Conservation (phyloP, 2,329 filamentous ascomycete genomes). For the Pseudopyrenochaeta lycopersici region DNA sequence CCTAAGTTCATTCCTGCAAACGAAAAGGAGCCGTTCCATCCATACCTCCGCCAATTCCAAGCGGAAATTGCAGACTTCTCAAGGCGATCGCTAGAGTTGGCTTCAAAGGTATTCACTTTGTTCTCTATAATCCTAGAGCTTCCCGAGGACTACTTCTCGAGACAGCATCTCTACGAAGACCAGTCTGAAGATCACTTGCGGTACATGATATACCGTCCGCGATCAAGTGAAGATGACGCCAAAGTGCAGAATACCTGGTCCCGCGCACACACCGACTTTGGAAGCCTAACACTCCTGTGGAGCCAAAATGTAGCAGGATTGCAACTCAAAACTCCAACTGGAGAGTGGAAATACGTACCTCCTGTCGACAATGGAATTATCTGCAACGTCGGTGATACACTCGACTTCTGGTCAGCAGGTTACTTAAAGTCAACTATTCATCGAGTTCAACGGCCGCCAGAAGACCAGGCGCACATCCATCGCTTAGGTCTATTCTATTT, state of each 20-base stretch:
- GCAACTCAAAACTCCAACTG: slow-evolving; percentile 56
- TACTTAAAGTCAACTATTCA: slow-evolving; percentile 62
- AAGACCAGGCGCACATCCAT: slow-evolving; percentile 48
- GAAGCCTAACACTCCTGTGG: slow-evolving; percentile 57
- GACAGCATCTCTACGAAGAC: slow-evolving; percentile 47
- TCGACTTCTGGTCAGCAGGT: slow-evolving; percentile 52
- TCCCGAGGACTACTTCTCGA: slow-evolving; percentile 49
- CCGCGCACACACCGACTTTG: slow-evolving; percentile 61
- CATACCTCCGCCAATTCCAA: slow-evolving; percentile 33
- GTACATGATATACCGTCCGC: slow-evolving; percentile 56
- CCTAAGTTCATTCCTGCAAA: slow-evolving; percentile 41
- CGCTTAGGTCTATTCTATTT: slow-evolving; percentile 55
- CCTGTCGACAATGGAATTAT: slow-evolving; percentile 59
- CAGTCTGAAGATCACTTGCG: slow-evolving; percentile 52
- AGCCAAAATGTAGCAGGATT: slow-evolving; percentile 58
- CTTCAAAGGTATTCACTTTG: slow-evolving; percentile 49
- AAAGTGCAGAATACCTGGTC: slow-evolving; percentile 54
- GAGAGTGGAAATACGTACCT: slow-evolving; percentile 59
- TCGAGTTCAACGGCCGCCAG: slow-evolving; percentile 58
- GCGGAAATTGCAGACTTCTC: slow-evolving; percentile 41
- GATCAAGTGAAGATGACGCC: slow-evolving; percentile 47
- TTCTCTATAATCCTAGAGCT: slow-evolving; percentile 52
- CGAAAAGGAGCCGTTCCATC: slow-evolving; percentile 35
- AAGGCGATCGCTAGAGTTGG: slow-evolving; percentile 31
- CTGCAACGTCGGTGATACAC: slow-evolving; percentile 58